Conservation (phyloP, 192 early-diverging fungal genomes). For the Backusella psychrophila region DNA sequence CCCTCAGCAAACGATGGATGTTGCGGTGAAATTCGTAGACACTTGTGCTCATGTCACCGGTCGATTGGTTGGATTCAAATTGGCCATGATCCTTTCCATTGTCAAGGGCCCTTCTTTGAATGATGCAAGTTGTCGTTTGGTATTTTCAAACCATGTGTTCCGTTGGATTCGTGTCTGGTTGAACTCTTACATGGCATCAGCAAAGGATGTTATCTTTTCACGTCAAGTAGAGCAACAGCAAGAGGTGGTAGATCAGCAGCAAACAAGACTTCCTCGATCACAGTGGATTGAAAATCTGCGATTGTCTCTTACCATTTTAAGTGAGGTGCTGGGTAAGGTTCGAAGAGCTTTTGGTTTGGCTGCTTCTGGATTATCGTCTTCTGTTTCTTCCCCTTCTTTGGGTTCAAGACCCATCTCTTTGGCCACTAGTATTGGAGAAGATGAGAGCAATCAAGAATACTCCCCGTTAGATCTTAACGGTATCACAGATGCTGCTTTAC, state of each 20-base stretch:
- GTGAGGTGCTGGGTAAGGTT: slow-evolving; percentile 35
- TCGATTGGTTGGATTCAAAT: slow-evolving; percentile 30
- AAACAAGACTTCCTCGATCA: slow-evolving; percentile 21
- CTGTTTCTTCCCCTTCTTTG: slow-evolving; percentile 18
- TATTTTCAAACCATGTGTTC: slow-evolving; percentile 19
- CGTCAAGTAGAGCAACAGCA: slow-evolving; percentile 11
- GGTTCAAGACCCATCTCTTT: slow-evolving; percentile 19
- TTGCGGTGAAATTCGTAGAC: slow-evolving; percentile 35
- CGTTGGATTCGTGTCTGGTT: slow-evolving; percentile 31
- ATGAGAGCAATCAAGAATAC: slow-evolving; percentile 20
- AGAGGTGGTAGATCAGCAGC: slow-evolving; percentile 8
- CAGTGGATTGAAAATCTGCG: slow-evolving; percentile 47
- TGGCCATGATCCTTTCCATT: slow-evolving; percentile 29
- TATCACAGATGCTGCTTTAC: slow-evolving; percentile 17
- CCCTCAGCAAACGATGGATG: slow-evolving; percentile 31
- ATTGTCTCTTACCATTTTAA: slow-evolving; percentile 37
- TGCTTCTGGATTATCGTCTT: slow-evolving; percentile 17
- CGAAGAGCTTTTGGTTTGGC: slow-evolving; percentile 26
- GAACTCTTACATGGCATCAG: slow-evolving; percentile 36
- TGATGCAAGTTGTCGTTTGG: slow-evolving; percentile 9
- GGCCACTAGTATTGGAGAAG: slow-evolving; percentile 9
- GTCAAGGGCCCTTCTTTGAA: slow-evolving; percentile 34
- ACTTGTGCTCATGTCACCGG: slow-evolving; percentile 32
- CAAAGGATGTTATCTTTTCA: slow-evolving; percentile 36
- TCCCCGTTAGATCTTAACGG: slow-evolving; percentile 6